Conservation (phyloP, 108 stramenopile genomes). For the Nannochloropsis salina region DNA sequence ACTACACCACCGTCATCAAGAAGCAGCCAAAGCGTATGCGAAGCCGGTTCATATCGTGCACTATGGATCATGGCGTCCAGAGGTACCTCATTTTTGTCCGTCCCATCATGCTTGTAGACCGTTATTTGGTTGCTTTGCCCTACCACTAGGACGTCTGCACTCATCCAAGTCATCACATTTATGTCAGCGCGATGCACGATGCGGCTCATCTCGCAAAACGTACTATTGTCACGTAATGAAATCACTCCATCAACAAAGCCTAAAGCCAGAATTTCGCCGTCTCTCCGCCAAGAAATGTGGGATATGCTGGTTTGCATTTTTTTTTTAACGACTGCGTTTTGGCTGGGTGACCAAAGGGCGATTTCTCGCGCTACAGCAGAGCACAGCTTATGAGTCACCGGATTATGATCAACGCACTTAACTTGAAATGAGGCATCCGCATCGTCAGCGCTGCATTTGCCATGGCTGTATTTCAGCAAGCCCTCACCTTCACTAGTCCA, state of each 20-base stretch:
- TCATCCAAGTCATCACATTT: conserved; percentile 20
- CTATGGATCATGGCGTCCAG: neutral
- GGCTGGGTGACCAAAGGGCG: neutral
- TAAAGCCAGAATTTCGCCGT: neutral
- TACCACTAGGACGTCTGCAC: neutral
- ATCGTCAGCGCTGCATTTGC: neutral
- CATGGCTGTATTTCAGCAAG: conserved; percentile 26
- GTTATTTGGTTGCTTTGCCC: neutral
- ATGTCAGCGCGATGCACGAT: neutral
- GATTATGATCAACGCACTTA: neutral
- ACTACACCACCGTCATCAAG: neutral
- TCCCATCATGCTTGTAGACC: neutral
- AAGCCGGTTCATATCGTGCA: neutral
- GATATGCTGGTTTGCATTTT: neutral
- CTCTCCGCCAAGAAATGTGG: neutral
- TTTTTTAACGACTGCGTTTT: conserved; percentile 22
- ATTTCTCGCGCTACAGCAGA: neutral
- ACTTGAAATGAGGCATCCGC: neutral
- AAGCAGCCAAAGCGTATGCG: neutral
- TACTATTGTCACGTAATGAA: neutral
- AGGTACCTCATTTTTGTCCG: neutral
- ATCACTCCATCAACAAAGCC: neutral
- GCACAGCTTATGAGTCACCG: neutral
- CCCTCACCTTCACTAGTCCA: conserved; percentile 15
- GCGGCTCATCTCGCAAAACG: neutral